Evolutionary conservation across 176 grass and related monocot genomes (phyloP).

Genomic region (Paspalum notatum): DNA sequence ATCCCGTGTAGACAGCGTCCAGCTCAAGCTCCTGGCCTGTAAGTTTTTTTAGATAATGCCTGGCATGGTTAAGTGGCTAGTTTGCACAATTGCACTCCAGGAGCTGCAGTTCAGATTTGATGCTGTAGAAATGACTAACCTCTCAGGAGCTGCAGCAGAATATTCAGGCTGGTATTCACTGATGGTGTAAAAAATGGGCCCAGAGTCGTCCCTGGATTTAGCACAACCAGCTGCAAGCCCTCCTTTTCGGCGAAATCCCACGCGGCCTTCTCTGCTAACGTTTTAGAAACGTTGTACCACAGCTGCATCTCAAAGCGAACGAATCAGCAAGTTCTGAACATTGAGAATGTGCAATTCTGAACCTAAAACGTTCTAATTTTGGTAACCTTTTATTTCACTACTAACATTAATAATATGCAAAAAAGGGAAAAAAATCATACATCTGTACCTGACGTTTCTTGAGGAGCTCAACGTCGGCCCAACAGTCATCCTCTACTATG

Average conservation of each 20-base stretch:
- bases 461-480: conserved; percentile 59
- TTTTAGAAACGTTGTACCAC: conserved; percentile 70
- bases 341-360: background rate
- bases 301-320: conserved; percentile 28
- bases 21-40: conserved; percentile 38
- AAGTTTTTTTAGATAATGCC: no score
- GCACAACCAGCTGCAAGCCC: conserved; percentile 52
- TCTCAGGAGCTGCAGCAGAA: conserved; percentile 42
- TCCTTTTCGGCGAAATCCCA: conserved; percentile 58
- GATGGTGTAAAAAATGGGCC: conserved; percentile 49
- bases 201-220: conserved; percentile 55
- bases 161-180: conserved; percentile 14
- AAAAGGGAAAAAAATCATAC: background rate
- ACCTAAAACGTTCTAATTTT: background rate
- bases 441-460: conserved; percentile 51
- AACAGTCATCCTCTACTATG: conserved; percentile 49
- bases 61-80: no score
- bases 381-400: background rate
- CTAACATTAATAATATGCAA: background rate
- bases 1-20: conserved; percentile 38
- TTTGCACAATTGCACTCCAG: no score
- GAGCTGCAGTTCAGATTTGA: background rate
- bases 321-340: background rate
- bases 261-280: conserved; percentile 59
- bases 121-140: conserved; percentile 14